These are phyloP conservation scores for Avena eriantha DNA, from an alignment of 176 grass and related monocot genomes.

Conservation along the genomic window DNA sequence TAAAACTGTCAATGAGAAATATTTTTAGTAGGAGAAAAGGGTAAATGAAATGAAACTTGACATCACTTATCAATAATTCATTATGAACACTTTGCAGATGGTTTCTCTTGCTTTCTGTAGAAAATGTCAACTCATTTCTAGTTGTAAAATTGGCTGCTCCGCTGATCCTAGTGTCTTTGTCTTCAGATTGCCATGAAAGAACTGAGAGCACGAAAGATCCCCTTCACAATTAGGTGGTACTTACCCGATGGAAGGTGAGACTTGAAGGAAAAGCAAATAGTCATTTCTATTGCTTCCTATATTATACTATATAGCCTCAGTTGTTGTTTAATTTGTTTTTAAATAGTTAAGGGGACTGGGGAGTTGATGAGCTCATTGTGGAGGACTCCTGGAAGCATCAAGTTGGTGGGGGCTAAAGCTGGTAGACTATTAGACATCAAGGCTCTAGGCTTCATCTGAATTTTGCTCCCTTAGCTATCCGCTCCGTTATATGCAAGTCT, in stretches of 20 bases:
- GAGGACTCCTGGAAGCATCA: conserved; percentile 88
- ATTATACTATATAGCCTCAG: not conserved
- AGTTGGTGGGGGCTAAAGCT: conserved; percentile 65
- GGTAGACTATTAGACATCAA: not conserved
- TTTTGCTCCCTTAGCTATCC: conserved; percentile 19
- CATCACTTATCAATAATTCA: not conserved
- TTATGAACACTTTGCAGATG: not conserved
- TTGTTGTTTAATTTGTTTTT: conserved; percentile 14
- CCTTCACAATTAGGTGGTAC: conserved; percentile 86
- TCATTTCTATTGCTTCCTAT: not conserved
- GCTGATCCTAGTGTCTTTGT: conserved; percentile 22
- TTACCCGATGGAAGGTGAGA: conserved; percentile 85
- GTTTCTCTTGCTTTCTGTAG: not conserved
- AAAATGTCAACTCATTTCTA: not conserved
- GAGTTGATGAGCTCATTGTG: conserved; percentile 82
- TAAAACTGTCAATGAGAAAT: not conserved
- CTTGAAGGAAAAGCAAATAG: not conserved
- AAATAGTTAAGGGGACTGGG: conserved; percentile 83
- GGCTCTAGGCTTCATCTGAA: not conserved
- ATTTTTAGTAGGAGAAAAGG: not conserved
- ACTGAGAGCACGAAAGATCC: conserved; percentile 78
- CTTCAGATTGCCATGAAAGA: conserved; percentile 93
- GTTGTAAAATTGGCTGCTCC: not conserved
- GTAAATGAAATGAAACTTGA: not conserved
- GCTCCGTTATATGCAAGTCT: not conserved